Base-by-base conservation (phyloP, 2,329 filamentous ascomycete genomes). In the Hyphodiscus sp. region DNA sequence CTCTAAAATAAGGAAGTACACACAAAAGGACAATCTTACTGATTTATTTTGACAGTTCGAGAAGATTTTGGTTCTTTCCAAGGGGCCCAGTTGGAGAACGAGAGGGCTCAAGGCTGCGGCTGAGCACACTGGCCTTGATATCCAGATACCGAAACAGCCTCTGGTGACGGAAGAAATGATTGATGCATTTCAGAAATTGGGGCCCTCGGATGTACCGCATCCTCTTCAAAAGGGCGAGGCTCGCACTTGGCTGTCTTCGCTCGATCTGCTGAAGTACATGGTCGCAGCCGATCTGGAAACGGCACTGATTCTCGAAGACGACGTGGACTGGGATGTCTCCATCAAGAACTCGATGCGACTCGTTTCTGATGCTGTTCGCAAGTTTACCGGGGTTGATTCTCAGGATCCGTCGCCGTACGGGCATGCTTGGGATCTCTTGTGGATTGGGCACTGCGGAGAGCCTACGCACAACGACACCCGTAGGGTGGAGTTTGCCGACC, bases 371-470 rank as follows among this genome's bases (percentile, higher is more conserved):
- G 68, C 63, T n/a, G 61, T 70, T 3, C 61, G 65, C 7, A 54
- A 61, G 7, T 63, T 70, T 19, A 65, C 62, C 9, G 50, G 58
- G 1, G 48, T 49, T 7, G 20, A 47, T 0, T 51, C 50, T 13
- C 50, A 59, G 8, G 50, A 60, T 18, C 15, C 49, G 2, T 52
- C 57, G 0, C 67, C 68, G 0, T 71, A 68, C 49, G 69, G 69
- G 1, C 54, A 43, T 1, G 48, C 58, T 7, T 72, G 70, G 69
- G 70, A 72, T 58, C 52, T 72, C 10, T 61, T 72, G 1, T 71
- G 69, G 69, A 58, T 72, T 16, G 70, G 70, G 1, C 67, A 69
- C 47, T 72, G 70, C 57, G 68, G 67, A 29, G 67, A 68, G 16
- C 54, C 54, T 3, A 60, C 61, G 8, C 51, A 56, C 2, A 48